Base-by-base conservation (phyloP, 2,329 filamentous ascomycete genomes). In the Trichoderma lentiforme region DNA sequence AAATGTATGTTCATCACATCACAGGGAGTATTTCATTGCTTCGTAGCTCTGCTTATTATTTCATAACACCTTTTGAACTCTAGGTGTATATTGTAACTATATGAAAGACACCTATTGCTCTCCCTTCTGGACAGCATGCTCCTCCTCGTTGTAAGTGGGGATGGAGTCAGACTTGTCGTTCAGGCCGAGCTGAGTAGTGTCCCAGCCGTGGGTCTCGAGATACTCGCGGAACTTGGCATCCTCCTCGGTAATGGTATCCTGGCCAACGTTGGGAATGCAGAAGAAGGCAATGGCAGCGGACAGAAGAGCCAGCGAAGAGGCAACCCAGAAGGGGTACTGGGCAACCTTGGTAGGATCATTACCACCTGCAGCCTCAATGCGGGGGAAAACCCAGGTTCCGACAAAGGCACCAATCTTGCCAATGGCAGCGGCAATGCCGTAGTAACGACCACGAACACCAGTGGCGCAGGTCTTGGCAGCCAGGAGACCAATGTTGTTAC, bases 251-350 rank as follows among this genome's bases (percentile, higher is more conserved):
- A 98, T 97, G 0, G 93, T 97, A 76, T 97, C 92, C 82, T 97
- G 87, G n/a, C 90, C 90, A 73, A 98, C 92, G 62, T 93, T 83
- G 0, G 95, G 95, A 64, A 97, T 81, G 72, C 88, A 87, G 76
- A 94, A 88, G 9, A 92, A 83, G 1, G 84, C 76, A 12, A 84
- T 79, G 6, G 51, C 81, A 0, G 93, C 93, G 2, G 90, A 91
- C 63, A 97, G 84, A n/a, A 97, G 81, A 75, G 93, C 96, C 70
- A 97, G 81, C 28, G 88, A 85, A 51, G 91, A 92, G 2, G 91
- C 91, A n/a, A 98, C 93, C 81, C 90, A 97, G 83, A 97, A 98
- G 0, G 94, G 94, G 75, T 97, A 94, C 79, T 97, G 94, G 1
- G 93, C 93, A 6, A 86, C 85, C 24, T 88, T 86, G 24, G 87